Conservation (phyloP, 2,329 filamentous ascomycete genomes). For the Cytospora mali region DNA sequence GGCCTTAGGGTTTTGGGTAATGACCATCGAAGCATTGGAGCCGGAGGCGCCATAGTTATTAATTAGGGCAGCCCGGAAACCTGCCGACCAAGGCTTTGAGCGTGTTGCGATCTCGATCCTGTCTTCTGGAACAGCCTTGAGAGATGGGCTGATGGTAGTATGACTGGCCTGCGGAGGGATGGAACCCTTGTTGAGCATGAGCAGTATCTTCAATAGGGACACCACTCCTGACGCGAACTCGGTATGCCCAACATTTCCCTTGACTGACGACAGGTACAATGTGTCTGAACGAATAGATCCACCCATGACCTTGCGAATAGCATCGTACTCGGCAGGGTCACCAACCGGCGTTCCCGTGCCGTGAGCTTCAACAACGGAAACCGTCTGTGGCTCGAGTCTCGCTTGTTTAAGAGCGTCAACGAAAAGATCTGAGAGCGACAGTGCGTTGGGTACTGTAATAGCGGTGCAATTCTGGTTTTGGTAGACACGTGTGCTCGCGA, state of each 20-base stretch:
- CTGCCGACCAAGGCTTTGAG: constrained; percentile 29
- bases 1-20: constrained; percentile 22
- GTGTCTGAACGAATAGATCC: not conserved
- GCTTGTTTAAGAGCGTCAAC: constrained; percentile 34
- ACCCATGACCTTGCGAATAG: constrained; percentile 37
- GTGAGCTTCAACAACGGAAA: constrained; percentile 43
- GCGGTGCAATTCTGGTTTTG: constrained; percentile 44
- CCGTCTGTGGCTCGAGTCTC: constrained; percentile 30
- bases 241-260: constrained; percentile 15
- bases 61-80: constrained; percentile 31
- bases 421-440: constrained; percentile 37
- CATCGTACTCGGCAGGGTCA: constrained; percentile 39
- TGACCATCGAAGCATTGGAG: constrained; percentile 34
- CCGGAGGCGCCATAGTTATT: constrained; percentile 44
- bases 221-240: constrained; percentile 13
- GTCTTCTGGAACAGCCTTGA: constrained; percentile 30
- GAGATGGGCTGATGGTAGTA: constrained; percentile 24
- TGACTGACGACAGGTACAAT: constrained; percentile 10
- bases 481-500: constrained; percentile 42
- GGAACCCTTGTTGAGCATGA: constrained; percentile 33
- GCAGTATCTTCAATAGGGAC: constrained; percentile 38
- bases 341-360: constrained; percentile 48
- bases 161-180: constrained; percentile 42
- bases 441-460: constrained; percentile 34
- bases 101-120: constrained; percentile 30